Conservation (phyloP, 345 rosid species). For the Xanthoceras sorbifolium region DNA sequence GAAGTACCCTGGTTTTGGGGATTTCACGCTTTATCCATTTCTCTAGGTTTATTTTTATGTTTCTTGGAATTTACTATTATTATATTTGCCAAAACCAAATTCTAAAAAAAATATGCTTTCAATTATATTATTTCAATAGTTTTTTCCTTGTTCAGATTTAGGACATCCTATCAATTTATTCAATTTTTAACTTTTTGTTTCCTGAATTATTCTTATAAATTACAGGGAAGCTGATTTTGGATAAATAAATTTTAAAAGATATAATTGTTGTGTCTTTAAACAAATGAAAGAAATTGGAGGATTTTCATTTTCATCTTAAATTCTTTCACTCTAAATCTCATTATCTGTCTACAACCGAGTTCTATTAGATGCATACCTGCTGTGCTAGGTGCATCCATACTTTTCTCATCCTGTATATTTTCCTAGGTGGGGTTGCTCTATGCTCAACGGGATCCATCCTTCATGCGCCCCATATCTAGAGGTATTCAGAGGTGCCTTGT, state of each 20-base stretch:
- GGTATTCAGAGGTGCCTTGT: conserved; percentile 87
- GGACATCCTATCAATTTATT: not conserved
- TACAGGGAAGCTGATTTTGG: not conserved
- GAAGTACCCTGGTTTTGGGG: not conserved
- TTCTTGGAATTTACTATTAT: not conserved
- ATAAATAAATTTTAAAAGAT: not conserved
- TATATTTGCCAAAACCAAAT: conserved; percentile 15
- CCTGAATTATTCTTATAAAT: not conserved
- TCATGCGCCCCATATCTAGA: conserved; percentile 79
- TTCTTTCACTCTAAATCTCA: not conserved
- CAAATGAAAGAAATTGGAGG: not conserved
- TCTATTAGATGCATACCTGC: not conserved
- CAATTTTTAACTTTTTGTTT: not conserved
- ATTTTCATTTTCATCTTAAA: not conserved
- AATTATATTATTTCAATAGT: not conserved
- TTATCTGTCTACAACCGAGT: not conserved
- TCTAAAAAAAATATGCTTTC: not conserved
- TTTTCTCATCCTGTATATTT: conserved; percentile 1
- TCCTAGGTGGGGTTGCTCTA: conserved; percentile 85
- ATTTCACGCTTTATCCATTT: not conserved
- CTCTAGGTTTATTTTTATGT: not conserved
- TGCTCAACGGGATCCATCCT: conserved; percentile 85
- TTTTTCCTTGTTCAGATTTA: not conserved
- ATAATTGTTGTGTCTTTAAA: not conserved
- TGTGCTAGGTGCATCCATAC: not conserved